phyloP scores from a whole-genome alignment of 2,329 filamentous ascomycete species.

The Aspergillus sp. region DNA sequence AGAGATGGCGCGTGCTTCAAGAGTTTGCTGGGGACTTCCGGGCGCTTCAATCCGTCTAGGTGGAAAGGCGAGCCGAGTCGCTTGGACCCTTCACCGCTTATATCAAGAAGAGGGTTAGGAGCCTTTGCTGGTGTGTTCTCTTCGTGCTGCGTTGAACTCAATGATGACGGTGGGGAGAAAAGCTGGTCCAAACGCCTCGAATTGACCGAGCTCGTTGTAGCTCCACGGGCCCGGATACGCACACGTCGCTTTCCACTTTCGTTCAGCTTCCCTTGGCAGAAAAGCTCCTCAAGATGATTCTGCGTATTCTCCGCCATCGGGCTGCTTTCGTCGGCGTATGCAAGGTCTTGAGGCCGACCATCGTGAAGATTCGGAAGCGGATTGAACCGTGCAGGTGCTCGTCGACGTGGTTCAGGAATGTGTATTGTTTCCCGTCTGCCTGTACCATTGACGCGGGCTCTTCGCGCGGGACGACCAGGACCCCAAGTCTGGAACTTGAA shows the following conservation, averaged over 20 bases:
- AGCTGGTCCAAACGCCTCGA: slow-evolving; percentile 45
- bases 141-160: slow-evolving; percentile 15
- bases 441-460: slow-evolving; percentile 20
- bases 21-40: slow-evolving; percentile 19
- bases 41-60: slow-evolving; percentile 27
- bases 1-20: slow-evolving; percentile 34
- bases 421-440: slow-evolving; percentile 37
- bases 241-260: slow-evolving; percentile 48
- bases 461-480: slow-evolving; percentile 29
- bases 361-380: slow-evolving; percentile 45
- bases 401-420: slow-evolving; percentile 33
- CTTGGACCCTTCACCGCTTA: slow-evolving; percentile 33
- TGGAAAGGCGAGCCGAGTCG: slow-evolving; percentile 41
- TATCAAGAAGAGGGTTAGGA: slow-evolving; percentile 21
- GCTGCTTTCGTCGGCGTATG: slow-evolving; percentile 32
- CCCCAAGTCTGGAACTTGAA: slow-evolving; percentile 44
- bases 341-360: slow-evolving; percentile 26
- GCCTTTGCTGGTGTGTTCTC: slow-evolving; percentile 12
- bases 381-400: slow-evolving; percentile 48
- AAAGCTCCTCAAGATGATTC: slow-evolving; percentile 43
- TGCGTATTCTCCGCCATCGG: slow-evolving; percentile 44
- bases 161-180: slow-evolving; percentile 43
- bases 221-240: slow-evolving; percentile 52
- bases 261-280: slow-evolving; percentile 26
- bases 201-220: slow-evolving; percentile 50